Evolutionary conservation across 768 basidiomycete genomes (phyloP).

Genomic region (Mrakia frigida): DNA sequence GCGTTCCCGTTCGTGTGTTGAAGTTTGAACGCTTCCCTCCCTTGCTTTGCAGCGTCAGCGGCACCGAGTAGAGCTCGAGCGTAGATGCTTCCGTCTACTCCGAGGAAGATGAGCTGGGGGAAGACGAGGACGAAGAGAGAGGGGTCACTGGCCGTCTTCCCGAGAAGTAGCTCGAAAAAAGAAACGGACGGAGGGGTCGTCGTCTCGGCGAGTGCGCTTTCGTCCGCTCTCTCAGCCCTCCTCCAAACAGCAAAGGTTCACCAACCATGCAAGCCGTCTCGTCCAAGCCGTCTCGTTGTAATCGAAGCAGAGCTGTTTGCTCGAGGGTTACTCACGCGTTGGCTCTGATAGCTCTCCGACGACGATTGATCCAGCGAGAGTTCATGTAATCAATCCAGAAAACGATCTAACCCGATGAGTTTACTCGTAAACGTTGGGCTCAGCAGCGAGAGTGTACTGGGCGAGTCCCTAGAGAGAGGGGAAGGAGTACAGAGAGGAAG

Average conservation of each 20-base stretch:
- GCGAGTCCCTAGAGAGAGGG: constrained; percentile 16
- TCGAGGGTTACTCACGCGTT: too few relatives aligned
- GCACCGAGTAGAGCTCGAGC: not conserved
- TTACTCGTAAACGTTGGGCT: constrained; percentile 32
- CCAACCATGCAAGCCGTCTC: too few relatives aligned
- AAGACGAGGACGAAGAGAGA: not conserved
- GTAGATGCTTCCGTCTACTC: not conserved
- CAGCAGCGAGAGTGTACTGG: constrained; percentile 31
- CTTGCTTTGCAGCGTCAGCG: not conserved
- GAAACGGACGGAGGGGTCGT: too few relatives aligned
- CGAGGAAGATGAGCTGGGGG: not conserved
- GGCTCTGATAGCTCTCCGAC: too few relatives aligned
- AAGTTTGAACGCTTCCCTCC: not conserved
- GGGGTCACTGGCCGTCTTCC: too few relatives aligned
- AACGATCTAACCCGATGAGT: not conserved
- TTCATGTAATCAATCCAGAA: not conserved
- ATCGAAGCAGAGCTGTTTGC: too few relatives aligned
- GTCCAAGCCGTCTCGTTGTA: too few relatives aligned
- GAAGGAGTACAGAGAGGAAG: not conserved
- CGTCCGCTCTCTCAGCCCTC: too few relatives aligned
- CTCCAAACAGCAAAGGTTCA: too few relatives aligned
- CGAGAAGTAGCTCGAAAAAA: too few relatives aligned
- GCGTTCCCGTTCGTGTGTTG: not conserved
- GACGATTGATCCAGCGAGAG: not conserved
- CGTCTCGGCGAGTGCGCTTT: too few relatives aligned